These are phyloP conservation scores for Cercospora sojina DNA, from an alignment of 2,329 filamentous ascomycete species.

Conservation along the genomic window DNA sequence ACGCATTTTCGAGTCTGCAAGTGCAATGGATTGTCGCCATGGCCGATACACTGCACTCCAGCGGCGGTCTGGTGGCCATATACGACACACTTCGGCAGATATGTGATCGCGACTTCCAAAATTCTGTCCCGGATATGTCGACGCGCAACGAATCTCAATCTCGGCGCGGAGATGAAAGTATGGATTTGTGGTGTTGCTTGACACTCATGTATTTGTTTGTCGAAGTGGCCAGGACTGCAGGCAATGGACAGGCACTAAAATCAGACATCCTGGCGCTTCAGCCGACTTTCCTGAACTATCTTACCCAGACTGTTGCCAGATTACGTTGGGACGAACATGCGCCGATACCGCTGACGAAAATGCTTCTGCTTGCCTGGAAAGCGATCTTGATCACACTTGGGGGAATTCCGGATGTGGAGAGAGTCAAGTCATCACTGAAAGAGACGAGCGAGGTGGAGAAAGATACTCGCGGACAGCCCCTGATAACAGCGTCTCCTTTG, in stretches of 20 bases:
- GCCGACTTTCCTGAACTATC: constrained; percentile 68
- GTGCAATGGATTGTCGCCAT: constrained; percentile 48
- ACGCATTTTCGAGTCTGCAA: constrained; percentile 42
- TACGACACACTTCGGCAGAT: constrained; percentile 41
- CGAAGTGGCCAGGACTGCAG: constrained; percentile 44
- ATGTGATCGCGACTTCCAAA: constrained; percentile 34
- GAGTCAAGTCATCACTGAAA: constrained; percentile 69
- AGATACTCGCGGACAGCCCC: constrained; percentile 63
- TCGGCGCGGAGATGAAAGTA: constrained; percentile 34
- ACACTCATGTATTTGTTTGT: constrained; percentile 52
- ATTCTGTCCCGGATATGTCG: constrained; percentile 22
- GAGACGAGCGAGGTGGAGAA: constrained; percentile 57
- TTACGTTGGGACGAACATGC: constrained; percentile 60
- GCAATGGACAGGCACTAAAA: constrained; percentile 32
- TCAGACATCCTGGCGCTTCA: constrained; percentile 37
- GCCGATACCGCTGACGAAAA: constrained; percentile 54
- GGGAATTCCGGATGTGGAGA: constrained; percentile 68
- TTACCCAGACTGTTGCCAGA: constrained; percentile 60
- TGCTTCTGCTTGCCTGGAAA: constrained; percentile 84
- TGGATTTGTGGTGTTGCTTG: constrained; percentile 51
- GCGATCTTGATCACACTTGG: constrained; percentile 83
- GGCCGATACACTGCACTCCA: constrained; percentile 43
- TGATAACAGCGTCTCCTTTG: constrained; percentile 87
- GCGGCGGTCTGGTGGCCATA: constrained; percentile 43
- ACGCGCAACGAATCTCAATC: constrained; percentile 32